Evolutionary conservation across 208 protist genomes (phyloP).

Genomic region (Leishmania guyanensis): DNA sequence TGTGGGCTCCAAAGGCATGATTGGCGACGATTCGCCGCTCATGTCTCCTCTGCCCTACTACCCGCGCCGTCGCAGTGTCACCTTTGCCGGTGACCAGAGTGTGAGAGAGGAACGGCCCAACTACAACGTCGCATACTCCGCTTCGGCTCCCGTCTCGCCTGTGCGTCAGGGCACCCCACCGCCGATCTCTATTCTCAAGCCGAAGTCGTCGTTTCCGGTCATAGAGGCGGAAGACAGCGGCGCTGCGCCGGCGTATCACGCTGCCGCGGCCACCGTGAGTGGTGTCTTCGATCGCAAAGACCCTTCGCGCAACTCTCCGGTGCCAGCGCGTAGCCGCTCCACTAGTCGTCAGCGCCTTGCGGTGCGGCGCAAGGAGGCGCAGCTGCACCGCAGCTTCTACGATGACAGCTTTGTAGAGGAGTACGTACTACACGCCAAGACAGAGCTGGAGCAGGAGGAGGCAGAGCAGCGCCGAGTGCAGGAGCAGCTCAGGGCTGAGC

Average conservation of each 20-base stretch:
- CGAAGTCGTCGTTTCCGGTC: slow-evolving; percentile 31
- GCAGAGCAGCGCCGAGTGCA: slow-evolving; percentile 28
- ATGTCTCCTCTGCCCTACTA: slow-evolving; percentile 83
- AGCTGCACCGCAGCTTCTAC: slow-evolving; percentile 87
- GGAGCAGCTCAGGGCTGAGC: slow-evolving; percentile 24
- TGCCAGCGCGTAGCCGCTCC: slow-evolving; percentile 58
- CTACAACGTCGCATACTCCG: slow-evolving; percentile 55
- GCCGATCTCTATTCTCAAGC: slow-evolving; percentile 60
- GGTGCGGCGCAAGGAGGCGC: slow-evolving; percentile 68
- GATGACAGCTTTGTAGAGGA: slow-evolving; percentile 91
- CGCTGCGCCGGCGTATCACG: slow-evolving; percentile 14
- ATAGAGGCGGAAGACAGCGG: slow-evolving; percentile 25
- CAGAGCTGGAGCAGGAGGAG: slow-evolving; percentile 44
- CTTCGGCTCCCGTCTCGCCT: slow-evolving; percentile 48
- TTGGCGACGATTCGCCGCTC: slow-evolving; percentile 70
- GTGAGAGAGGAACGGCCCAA: slow-evolving; percentile 77
- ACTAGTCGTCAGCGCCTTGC: slow-evolving; percentile 81
- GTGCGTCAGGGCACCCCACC: slow-evolving; percentile 43
- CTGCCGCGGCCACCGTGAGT: slow-evolving; percentile 16
- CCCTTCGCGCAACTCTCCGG: slow-evolving; percentile 23
- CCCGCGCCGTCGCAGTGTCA: slow-evolving; percentile 80
- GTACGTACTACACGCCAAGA: slow-evolving; percentile 65
- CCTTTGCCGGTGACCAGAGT: slow-evolving; percentile 58
- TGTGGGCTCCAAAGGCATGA: slow-evolving; percentile 52
- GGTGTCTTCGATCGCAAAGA: slow-evolving; percentile 4